Evolutionary conservation across 2,329 filamentous ascomycete species (phyloP).

Genomic region (Aspergillus sclerotialis): DNA sequence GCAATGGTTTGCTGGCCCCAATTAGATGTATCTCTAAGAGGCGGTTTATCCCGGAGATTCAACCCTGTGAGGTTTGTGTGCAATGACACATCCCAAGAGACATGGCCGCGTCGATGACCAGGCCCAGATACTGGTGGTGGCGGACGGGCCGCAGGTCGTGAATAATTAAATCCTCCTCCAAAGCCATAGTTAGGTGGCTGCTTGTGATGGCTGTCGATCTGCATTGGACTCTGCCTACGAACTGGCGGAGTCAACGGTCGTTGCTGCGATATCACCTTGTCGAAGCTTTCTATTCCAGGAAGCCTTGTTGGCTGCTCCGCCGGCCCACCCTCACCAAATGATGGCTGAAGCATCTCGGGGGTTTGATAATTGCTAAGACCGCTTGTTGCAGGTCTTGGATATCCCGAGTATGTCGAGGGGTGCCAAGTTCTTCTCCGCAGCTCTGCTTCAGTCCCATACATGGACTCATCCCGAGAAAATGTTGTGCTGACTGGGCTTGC

Average conservation of each 20-base stretch:
- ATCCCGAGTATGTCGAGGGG: conserved; percentile 59
- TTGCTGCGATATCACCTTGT: conserved; percentile 57
- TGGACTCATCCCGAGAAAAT: conserved; percentile 34
- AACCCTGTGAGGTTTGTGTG: conserved; percentile 39
- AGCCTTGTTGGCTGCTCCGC: conserved; percentile 59
- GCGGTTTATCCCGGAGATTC: conserved; percentile 32
- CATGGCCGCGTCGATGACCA: conserved; percentile 39
- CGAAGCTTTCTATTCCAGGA: conserved; percentile 88
- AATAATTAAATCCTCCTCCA: conserved; percentile 28
- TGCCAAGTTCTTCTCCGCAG: conserved; percentile 88
- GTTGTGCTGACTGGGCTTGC: conserved; percentile 62
- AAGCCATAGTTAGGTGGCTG: conserved; percentile 24
- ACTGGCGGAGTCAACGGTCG: conserved; percentile 57
- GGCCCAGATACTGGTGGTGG: conserved; percentile 36
- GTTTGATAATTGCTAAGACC: conserved; percentile 69
- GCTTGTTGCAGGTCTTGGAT: conserved; percentile 60
- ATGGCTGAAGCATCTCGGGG: conserved; percentile 54
- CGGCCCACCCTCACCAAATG: conserved; percentile 48
- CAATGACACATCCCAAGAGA: conserved; percentile 43
- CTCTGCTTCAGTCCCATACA: conserved; percentile 57
- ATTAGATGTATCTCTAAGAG: conserved; percentile 29
- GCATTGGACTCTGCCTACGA: conserved; percentile 68
- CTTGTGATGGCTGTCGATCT: conserved; percentile 53
- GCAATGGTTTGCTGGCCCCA: conserved; percentile 41
- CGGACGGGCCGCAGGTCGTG: conserved; percentile 27